phyloP scores from a whole-genome alignment of 73 alveolate species.

The Paramecium octaurelia region DNA sequence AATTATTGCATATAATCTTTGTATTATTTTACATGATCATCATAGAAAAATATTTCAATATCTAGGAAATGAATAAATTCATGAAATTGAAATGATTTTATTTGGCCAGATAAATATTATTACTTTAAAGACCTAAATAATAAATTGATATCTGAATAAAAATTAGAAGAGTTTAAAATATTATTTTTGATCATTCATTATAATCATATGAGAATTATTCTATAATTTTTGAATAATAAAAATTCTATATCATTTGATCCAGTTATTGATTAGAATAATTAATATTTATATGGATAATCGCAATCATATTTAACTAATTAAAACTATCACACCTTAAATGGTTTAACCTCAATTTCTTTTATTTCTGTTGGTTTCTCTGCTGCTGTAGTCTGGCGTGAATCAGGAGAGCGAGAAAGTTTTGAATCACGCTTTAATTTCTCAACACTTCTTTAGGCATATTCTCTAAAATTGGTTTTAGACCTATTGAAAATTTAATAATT shows the following conservation, averaged over 20 bases:
- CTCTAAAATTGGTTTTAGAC: neutral
- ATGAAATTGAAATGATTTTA: neutral
- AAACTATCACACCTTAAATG: neutral
- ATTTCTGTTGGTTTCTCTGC: neutral
- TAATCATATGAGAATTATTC: no score
- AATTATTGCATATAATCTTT: neutral
- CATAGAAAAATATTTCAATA: neutral
- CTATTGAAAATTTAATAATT: neutral
- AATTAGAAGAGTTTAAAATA: neutral
- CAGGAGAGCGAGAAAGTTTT: constrained; percentile 18
- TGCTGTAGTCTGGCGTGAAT: neutral
- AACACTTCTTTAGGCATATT: neutral
- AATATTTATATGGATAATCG: neutral
- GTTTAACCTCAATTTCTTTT: neutral
- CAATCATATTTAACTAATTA: neutral
- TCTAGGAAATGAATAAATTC: neutral
- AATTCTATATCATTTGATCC: no score
- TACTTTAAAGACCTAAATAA: neutral
- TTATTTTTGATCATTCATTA: neutral
- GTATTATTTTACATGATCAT: neutral
- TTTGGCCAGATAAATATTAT: neutral
- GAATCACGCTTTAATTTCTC: neutral
- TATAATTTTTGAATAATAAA: neutral
- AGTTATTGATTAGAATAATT: neutral
- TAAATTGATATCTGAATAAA: neutral